Evolutionary conservation across 2,329 filamentous ascomycete species (phyloP).

Genomic region (Arthrobotrys sphaeroides): DNA sequence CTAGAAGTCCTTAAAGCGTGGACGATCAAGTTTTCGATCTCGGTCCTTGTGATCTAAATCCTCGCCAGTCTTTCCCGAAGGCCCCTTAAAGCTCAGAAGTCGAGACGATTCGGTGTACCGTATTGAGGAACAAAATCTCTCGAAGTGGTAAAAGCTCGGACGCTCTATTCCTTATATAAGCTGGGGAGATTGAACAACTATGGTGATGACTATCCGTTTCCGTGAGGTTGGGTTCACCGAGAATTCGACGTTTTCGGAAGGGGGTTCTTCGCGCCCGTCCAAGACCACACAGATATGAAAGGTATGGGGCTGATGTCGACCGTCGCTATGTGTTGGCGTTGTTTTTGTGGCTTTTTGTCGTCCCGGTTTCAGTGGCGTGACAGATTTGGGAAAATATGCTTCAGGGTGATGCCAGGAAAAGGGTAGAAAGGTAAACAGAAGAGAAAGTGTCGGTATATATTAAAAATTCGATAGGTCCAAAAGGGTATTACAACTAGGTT

Average conservation of each 20-base stretch:
- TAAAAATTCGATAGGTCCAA: conserved; percentile 30
- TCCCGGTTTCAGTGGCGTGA: conserved; percentile 30
- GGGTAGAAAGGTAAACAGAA: conserved; percentile 17
- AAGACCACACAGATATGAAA: background rate
- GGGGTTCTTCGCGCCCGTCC: background rate
- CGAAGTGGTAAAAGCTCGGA: conserved; percentile 49
- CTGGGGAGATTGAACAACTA: background rate
- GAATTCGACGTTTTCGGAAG: conserved; percentile 51
- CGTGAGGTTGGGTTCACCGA: conserved; percentile 16
- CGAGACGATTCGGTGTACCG: conserved; percentile 4
- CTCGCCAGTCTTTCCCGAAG: background rate
- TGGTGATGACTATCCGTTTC: conserved; percentile 19
- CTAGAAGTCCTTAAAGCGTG: conserved; percentile 24
- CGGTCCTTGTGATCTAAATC: conserved; percentile 7
- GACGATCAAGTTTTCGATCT: conserved; percentile 4
- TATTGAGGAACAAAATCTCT: conserved; percentile 10
- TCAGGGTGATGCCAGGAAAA: background rate
- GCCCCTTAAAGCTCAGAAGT: background rate
- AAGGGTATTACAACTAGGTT: conserved; percentile 49
- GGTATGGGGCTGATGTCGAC: conserved; percentile 17
- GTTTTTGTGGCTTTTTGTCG: conserved; percentile 43
- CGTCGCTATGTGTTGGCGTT: conserved; percentile 29
- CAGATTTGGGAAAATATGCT: conserved; percentile 24
- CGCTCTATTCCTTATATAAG: conserved; percentile 26
- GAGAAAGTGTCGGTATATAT: conserved; percentile 34